Evolutionary conservation across 345 rosid species (phyloP), one percentile per base, ranked within the genome.

Genomic region (Gossypium longicalyx): DNA sequence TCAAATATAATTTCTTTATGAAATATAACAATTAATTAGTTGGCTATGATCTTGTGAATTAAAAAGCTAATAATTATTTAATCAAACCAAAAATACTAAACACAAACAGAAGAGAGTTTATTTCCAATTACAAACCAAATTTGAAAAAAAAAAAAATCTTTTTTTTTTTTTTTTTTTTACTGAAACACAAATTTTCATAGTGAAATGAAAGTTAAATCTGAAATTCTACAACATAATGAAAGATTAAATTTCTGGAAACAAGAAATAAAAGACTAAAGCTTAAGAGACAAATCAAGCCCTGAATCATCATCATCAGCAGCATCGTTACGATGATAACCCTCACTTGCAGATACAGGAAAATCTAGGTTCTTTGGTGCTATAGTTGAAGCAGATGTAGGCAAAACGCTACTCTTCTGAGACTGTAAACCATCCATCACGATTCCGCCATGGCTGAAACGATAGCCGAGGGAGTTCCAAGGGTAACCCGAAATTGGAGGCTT

Each of bases 211-310:
- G 53, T 12, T 45, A 67, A 23, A 43, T 25, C 20, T 48, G 25
- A 49, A 68, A 23, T 34, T 16, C 57, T 67, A 67, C 7, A 67
- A 22, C 17, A 12, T 12, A 10, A 48, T 23, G 17, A 71, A 51
- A 4, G 3, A 23, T 16, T 58, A 34, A 34, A 34, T 34, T 0
- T 34, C 41, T 34, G 41, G 41, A 34, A 34, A 34, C 1, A 34
- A 34, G 38, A 34, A 34, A 34, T 34, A 34, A 34, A 5, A 34
- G 41, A 1, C 7, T 62, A 78, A 74, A 79, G 81, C 74, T 70
- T 79, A 22, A 79, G 78, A 70, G 81, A 74, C 81, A 79, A 63
- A 62, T 79, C 78, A 29, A 79, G 75, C 17, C 78, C 75, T 9
- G 72, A 63, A 45, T 79, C 60, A 34, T 79, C 74, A 16, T 53